phyloP scores from a whole-genome alignment of 805 yeast genomes.

The Saturnispora gosingensis region DNA sequence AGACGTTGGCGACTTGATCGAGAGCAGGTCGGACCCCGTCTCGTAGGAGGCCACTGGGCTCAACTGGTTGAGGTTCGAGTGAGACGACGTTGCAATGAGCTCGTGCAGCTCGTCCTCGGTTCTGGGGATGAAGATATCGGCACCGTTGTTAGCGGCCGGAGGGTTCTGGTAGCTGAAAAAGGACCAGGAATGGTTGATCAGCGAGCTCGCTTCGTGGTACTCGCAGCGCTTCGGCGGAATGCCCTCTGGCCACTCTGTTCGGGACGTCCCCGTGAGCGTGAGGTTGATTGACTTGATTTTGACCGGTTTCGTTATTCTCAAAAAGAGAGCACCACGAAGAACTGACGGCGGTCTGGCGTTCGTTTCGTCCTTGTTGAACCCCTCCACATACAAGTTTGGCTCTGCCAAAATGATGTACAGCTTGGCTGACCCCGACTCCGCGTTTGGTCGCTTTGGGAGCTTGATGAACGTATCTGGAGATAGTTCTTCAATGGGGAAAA shows the following conservation, averaged over 20 bases:
- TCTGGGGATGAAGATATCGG: conserved; percentile 35
- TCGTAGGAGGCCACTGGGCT: conserved; percentile 25
- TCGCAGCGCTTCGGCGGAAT: conserved; percentile 81
- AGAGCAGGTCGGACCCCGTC: conserved; percentile 10
- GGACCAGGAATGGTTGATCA: conserved; percentile 85
- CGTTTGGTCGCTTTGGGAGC: conserved; percentile 47
- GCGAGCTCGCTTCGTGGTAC: conserved; percentile 51
- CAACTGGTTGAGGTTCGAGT: conserved; percentile 7
- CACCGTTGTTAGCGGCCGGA: conserved; percentile 31
- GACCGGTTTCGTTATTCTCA: conserved; percentile 62
- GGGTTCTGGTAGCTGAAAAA: conserved; percentile 44
- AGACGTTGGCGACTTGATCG: conserved; percentile 23
- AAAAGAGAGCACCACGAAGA: conserved; percentile 67
- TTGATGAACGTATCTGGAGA: conserved; percentile 34
- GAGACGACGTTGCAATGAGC: neutral
- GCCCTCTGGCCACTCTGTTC: conserved; percentile 98
- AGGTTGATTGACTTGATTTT: conserved; percentile 58
- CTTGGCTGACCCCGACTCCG: conserved; percentile 56
- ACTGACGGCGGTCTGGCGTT: conserved; percentile 64
- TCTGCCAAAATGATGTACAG: conserved; percentile 73
- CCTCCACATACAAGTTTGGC: conserved; percentile 70
- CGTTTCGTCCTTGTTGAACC: conserved; percentile 61
- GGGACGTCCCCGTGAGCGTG: conserved; percentile 54
- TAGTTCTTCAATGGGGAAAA: conserved; percentile 38
- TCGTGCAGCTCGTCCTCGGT: conserved; percentile 26